Conservation (phyloP, 352 stramenopile species). For the Bremia lactucae region DNA sequence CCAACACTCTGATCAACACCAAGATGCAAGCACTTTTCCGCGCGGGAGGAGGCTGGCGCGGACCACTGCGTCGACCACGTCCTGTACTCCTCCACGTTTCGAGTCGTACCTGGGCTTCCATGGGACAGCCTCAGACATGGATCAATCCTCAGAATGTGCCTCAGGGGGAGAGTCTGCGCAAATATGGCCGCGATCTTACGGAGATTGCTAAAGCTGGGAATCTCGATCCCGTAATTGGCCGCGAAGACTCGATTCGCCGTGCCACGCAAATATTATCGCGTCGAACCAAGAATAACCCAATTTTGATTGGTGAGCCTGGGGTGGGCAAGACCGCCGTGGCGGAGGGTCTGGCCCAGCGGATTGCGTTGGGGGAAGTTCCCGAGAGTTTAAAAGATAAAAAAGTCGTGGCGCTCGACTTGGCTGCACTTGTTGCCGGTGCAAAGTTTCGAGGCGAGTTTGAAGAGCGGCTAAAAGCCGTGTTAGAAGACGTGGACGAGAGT, state of each 20-base stretch:
- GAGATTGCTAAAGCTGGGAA: conserved; percentile 58
- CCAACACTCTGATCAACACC: not conserved
- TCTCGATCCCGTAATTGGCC: conserved; percentile 89
- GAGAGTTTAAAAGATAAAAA: conserved; percentile 90
- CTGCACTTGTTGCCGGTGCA: conserved; percentile 90
- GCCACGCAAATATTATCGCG: conserved; percentile 93
- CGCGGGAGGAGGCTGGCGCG: conserved; percentile 1
- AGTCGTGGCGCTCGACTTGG: conserved; percentile 92
- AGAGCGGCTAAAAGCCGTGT: conserved; percentile 92
- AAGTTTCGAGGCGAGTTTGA: conserved; percentile 96
- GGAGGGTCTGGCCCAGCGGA: conserved; percentile 93
- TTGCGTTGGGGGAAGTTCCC: conserved; percentile 90
- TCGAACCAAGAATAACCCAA: conserved; percentile 97
- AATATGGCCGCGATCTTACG: conserved; percentile 71
- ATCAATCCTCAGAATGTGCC: conserved; percentile 78
- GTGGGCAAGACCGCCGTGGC: conserved; percentile 93
- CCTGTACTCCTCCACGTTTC: not conserved
- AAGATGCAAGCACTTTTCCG: conserved; percentile 12
- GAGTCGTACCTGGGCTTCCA: conserved; percentile 7
- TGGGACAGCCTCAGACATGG: conserved; percentile 30
- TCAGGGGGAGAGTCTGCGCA: conserved; percentile 61
- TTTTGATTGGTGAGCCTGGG: conserved; percentile 95
- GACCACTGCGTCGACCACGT: conserved; percentile 4
- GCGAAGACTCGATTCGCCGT: conserved; percentile 91
- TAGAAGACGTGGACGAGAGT: conserved; percentile 91